Conservation (phyloP, 192 early-diverging fungal species). For the Coemansia aciculifera region DNA sequence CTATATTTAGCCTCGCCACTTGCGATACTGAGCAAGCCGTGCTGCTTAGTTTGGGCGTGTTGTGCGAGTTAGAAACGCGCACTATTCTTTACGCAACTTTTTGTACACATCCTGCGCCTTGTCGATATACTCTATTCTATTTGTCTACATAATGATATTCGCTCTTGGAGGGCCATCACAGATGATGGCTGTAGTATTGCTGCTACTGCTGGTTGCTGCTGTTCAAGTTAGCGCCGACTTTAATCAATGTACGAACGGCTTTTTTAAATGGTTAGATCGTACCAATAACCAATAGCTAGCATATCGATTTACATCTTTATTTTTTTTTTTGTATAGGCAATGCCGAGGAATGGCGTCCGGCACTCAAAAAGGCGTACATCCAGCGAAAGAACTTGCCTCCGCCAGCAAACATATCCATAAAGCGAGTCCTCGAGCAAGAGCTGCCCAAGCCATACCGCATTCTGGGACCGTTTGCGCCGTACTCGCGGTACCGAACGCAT, state of each 20-base stretch:
- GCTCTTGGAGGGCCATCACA: neutral
- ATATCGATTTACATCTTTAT: neutral
- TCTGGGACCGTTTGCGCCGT: slow-evolving; percentile 37
- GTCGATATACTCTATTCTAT: neutral
- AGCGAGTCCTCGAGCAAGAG: slow-evolving; percentile 42
- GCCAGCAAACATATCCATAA: slow-evolving; percentile 37
- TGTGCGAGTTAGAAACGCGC: neutral
- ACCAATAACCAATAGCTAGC: neutral
- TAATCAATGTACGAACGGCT: slow-evolving; percentile 25
- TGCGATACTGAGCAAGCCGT: neutral
- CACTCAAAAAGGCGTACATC: slow-evolving; percentile 49
- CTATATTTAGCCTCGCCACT: neutral
- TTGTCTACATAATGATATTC: neutral
- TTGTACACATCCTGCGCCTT: neutral
- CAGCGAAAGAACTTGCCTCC: slow-evolving; percentile 41
- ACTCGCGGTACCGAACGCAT: slow-evolving; percentile 35
- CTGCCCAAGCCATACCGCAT: slow-evolving; percentile 50
- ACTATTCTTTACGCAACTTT: neutral
- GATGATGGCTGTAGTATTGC: neutral
- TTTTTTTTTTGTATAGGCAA: slow-evolving; percentile 20
- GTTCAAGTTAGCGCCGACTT: slow-evolving; percentile 20
- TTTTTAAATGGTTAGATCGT: neutral
- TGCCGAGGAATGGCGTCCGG: slow-evolving; percentile 44
- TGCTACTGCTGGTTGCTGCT: slow-evolving; percentile 10
- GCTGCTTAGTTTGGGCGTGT: neutral